Conservation (phyloP, 129 eudicot species). For the Flaveria brownii region DNA sequence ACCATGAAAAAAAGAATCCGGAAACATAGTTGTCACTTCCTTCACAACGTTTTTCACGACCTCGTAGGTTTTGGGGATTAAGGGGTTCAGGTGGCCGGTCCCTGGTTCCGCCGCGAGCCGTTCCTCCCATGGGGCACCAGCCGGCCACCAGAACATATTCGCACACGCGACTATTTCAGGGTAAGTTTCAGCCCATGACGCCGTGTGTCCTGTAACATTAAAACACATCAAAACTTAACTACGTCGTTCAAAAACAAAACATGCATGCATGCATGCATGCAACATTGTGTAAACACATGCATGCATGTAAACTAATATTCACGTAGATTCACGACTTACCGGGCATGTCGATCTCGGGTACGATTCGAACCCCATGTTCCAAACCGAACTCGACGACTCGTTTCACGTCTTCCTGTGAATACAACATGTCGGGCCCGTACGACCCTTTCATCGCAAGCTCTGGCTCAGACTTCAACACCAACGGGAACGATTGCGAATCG, state of each 20-base stretch:
- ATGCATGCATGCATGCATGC: too few species aligned
- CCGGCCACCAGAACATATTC: conserved; percentile 88
- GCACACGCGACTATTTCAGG: conserved; percentile 89
- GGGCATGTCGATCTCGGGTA: conserved; percentile 94
- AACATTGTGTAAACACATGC: neutral
- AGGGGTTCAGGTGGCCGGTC: conserved; percentile 88
- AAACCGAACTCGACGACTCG: conserved; percentile 69
- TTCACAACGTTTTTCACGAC: conserved; percentile 59
- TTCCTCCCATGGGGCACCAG: conserved; percentile 57
- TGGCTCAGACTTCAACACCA: conserved; percentile 72
- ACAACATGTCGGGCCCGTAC: conserved; percentile 64
- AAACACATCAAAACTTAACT: conserved; percentile 14
- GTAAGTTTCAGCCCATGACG: conserved; percentile 87
- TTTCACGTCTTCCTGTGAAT: conserved; percentile 56
- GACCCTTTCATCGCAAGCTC: conserved; percentile 63
- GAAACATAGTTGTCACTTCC: conserved; percentile 62
- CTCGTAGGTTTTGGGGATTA: conserved; percentile 73
- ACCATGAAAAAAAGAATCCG: conserved; percentile 69
- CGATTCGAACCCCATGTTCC: conserved; percentile 75
- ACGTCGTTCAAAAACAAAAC: neutral
- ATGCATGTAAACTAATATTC: neutral
- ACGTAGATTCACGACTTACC: conserved; percentile 37
- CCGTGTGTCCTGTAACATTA: conserved; percentile 66
- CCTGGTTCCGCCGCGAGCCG: conserved; percentile 93
- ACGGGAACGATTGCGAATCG: conserved; percentile 92